Conservation (phyloP, 768 basidiomycete species). For the Dentipellis fragilis region DNA sequence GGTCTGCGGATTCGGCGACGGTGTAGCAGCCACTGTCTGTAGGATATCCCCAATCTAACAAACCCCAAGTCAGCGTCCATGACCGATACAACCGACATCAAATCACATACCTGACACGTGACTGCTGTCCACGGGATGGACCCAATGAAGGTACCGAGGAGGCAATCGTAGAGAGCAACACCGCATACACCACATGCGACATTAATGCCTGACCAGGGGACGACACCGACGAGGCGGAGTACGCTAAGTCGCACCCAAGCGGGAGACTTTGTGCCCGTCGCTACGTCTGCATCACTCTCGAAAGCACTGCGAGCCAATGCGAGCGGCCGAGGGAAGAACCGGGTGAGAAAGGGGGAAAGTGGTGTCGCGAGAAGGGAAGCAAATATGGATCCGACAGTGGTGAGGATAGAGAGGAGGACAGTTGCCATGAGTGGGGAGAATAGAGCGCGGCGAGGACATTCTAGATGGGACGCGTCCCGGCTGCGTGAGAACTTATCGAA, state of each 20-base stretch:
- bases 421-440: slow-evolving; percentile 80
- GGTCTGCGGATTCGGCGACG: slow-evolving; percentile 61
- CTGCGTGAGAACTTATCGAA: slow-evolving; percentile 1
- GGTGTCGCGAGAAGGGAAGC: slow-evolving; percentile 77
- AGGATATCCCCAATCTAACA: slow-evolving; percentile 77
- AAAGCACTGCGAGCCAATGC: slow-evolving; percentile 77
- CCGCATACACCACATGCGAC: slow-evolving; percentile 91
- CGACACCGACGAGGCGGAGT: slow-evolving; percentile 83
- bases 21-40: slow-evolving; percentile 69
- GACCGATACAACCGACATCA: not conserved
- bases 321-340: slow-evolving; percentile 75
- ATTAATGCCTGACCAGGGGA: slow-evolving; percentile 97
- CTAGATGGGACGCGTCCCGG: slow-evolving; percentile 25
- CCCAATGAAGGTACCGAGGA: slow-evolving; percentile 77
- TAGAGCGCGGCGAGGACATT: slow-evolving; percentile 82
- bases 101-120: slow-evolving; percentile 63
- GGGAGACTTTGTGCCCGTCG: slow-evolving; percentile 26
- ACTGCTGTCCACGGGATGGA: slow-evolving; percentile 86
- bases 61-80: not conserved
- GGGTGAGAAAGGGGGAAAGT: slow-evolving; percentile 73
- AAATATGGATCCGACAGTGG: slow-evolving; percentile 76
- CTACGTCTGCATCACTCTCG: slow-evolving; percentile 49
- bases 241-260: slow-evolving; percentile 82
- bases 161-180: slow-evolving; percentile 64
- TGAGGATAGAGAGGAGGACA: slow-evolving; percentile 71